A percentile compares a stretch with the other conserved stretches of the same genome.
Conservation (phyloP, 106 monocot species). For the Iris macrosiphon region DNA sequence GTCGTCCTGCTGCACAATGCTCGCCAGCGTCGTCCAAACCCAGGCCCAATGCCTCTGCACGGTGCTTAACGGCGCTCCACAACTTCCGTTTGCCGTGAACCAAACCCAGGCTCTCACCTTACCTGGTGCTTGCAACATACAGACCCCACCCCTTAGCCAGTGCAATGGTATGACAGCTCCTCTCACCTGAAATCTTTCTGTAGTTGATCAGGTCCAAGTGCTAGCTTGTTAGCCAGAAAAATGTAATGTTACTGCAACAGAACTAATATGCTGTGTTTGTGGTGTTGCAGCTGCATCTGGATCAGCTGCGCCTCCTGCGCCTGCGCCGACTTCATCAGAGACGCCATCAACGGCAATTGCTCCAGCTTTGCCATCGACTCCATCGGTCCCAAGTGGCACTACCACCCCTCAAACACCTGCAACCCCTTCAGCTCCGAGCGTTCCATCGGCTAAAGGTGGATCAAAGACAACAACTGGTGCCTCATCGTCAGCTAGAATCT, state of each 20-base stretch:
- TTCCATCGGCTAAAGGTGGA: neutral
- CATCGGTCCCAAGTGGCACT: neutral
- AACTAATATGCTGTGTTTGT: neutral
- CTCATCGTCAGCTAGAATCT: constrained; percentile 1
- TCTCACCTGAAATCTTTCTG: neutral
- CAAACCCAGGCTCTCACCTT: constrained; percentile 19
- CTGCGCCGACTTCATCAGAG: constrained; percentile 1
- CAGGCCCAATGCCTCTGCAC: constrained; percentile 33
- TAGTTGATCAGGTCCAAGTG: too few species aligned
- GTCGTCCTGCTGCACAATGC: constrained; percentile 16
- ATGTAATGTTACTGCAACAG: neutral
- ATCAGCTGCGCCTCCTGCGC: constrained; percentile 2
- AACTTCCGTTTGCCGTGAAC: constrained; percentile 10
- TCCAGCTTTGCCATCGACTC: neutral
- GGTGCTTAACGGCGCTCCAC: neutral
- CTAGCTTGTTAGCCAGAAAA: neutral
- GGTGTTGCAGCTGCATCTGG: constrained; percentile 1
- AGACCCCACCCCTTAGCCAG: constrained; percentile 22
- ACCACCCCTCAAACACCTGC: neutral
- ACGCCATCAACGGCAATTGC: constrained; percentile 11
- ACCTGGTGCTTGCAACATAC: constrained; percentile 25
- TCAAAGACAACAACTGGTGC: constrained; percentile 3
- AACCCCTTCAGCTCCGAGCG: neutral
- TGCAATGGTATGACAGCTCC: constrained; percentile 18
- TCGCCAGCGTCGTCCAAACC: constrained; percentile 13